phyloP scores from a whole-genome alignment of 2,329 filamentous ascomycete species.

The Colletotrichum cereale region DNA sequence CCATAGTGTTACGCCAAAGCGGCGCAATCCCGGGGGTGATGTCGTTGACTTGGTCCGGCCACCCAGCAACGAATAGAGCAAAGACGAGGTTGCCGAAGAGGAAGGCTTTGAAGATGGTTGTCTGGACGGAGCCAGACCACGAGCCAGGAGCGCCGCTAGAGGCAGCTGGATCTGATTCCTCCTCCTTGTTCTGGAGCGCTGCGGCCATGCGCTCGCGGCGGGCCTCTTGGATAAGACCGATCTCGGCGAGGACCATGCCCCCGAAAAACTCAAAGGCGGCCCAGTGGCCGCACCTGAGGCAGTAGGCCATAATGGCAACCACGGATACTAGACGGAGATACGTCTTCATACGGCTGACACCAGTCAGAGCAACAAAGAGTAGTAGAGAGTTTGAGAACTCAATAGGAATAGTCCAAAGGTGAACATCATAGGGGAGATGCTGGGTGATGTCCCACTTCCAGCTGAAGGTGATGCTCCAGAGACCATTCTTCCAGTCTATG shows the following conservation, averaged over 20 bases:
- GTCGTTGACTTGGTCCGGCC: conserved; percentile 53
- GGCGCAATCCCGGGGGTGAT: conserved; percentile 50
- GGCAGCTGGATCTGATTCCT: conserved; percentile 16
- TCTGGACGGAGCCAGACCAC: conserved; percentile 18
- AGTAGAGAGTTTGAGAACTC: conserved; percentile 61
- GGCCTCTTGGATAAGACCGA: conserved; percentile 51
- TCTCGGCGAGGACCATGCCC: conserved; percentile 61
- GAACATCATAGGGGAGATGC: conserved; percentile 53
- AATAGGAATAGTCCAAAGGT: conserved; percentile 63
- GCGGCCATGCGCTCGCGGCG: conserved; percentile 24
- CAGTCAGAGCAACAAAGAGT: conserved; percentile 54
- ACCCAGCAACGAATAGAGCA: conserved; percentile 54
- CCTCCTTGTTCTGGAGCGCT: conserved; percentile 39
- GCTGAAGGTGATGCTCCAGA: conserved; percentile 44
- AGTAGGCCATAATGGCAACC: conserved; percentile 52
- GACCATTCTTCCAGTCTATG: conserved; percentile 44
- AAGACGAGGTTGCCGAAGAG: conserved; percentile 46
- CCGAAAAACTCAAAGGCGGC: conserved; percentile 60
- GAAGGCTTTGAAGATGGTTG: conserved; percentile 43
- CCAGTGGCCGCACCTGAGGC: conserved; percentile 54
- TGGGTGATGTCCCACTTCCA: conserved; percentile 48
- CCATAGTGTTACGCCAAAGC: conserved; percentile 50
- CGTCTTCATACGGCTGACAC: conserved; percentile 50
- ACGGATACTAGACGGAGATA: conserved; percentile 48
- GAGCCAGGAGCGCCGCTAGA: conserved; percentile 9